phyloP scores from a whole-genome alignment of 352 stramenopile genomes.

The Pythium plurisporium region DNA sequence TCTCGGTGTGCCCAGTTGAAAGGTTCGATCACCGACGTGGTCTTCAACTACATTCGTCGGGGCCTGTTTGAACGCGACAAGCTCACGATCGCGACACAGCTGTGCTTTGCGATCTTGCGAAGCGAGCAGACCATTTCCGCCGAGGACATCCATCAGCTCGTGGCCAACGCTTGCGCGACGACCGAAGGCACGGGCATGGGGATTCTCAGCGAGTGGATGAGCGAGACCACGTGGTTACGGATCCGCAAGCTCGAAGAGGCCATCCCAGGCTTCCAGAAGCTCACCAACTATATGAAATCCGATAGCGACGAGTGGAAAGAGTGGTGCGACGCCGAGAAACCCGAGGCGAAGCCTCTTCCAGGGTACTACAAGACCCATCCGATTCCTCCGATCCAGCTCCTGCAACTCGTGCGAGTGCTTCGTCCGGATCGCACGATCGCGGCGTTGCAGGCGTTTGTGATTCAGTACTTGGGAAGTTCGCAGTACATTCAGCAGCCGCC shows the following conservation, averaged over 20 bases:
- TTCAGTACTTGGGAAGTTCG: constrained; percentile 38
- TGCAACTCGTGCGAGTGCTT: constrained; percentile 79
- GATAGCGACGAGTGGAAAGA: constrained; percentile 95
- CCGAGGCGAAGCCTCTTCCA: constrained; percentile 87
- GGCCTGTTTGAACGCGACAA: constrained; percentile 94
- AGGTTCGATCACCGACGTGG: constrained; percentile 70
- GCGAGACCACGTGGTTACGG: constrained; percentile 81
- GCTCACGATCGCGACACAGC: constrained; percentile 87
- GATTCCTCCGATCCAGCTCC: constrained; percentile 44
- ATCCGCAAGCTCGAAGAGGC: constrained; percentile 88
- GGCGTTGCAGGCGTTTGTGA: constrained; percentile 63
- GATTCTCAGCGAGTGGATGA: constrained; percentile 91
- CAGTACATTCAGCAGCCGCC: constrained; percentile 80
- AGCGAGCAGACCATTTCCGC: constrained; percentile 60
- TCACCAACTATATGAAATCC: constrained; percentile 92
- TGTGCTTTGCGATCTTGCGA: constrained; percentile 90
- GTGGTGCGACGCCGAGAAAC: constrained; percentile 92
- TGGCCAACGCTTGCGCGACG: constrained; percentile 35
- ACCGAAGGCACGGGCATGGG: constrained; percentile 75
- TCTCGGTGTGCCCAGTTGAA: constrained; percentile 51
- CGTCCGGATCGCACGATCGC: constrained; percentile 81
- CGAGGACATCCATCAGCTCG: constrained; percentile 70
- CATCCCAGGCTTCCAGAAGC: constrained; percentile 84
- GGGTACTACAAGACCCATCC: constrained; percentile 66
- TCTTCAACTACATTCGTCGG: constrained; percentile 95